A percentile compares a stretch with the other conserved stretches of the same genome.
Conservation (phyloP, 1,139 yeast species). For the Kazachstania sp. region DNA sequence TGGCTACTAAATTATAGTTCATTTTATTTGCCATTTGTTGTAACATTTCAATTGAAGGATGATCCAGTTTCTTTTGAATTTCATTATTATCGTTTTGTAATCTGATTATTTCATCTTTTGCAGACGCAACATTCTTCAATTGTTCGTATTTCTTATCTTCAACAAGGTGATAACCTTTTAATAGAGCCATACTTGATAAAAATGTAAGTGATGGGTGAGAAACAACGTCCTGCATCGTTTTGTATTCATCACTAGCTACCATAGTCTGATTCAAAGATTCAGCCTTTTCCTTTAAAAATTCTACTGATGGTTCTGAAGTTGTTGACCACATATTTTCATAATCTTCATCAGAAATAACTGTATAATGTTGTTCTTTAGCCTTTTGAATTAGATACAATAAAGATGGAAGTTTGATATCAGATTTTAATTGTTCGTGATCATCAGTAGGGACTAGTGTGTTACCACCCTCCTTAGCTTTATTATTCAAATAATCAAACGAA, state of each 20-base stretch:
- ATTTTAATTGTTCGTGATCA: conserved; percentile 18
- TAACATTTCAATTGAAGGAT: conserved; percentile 18
- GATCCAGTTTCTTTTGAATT: not conserved
- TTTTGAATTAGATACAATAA: conserved; percentile 14
- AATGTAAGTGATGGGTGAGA: conserved; percentile 10
- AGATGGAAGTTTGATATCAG: conserved; percentile 13
- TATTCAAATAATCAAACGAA: conserved; percentile 16
- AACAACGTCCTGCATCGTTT: not conserved
- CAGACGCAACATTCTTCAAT: not conserved
- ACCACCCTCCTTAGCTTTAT: conserved; percentile 13
- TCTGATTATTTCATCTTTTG: not conserved
- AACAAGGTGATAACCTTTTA: not conserved
- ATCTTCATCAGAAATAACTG: conserved; percentile 4
- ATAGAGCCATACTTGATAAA: not conserved
- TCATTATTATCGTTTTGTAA: not conserved
- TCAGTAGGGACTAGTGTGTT: conserved; percentile 19
- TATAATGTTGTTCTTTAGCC: not conserved
- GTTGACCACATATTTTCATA: not conserved
- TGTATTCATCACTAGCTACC: not conserved
- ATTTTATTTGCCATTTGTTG: conserved; percentile 16
- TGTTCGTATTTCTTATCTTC: not conserved
- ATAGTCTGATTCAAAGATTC: not conserved
- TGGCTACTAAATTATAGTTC: not conserved
- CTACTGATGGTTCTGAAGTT: not conserved
- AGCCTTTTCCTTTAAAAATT: not conserved